Base-by-base conservation (phyloP, 768 basidiomycete genomes). In the Panaeolus cyanescens region DNA sequence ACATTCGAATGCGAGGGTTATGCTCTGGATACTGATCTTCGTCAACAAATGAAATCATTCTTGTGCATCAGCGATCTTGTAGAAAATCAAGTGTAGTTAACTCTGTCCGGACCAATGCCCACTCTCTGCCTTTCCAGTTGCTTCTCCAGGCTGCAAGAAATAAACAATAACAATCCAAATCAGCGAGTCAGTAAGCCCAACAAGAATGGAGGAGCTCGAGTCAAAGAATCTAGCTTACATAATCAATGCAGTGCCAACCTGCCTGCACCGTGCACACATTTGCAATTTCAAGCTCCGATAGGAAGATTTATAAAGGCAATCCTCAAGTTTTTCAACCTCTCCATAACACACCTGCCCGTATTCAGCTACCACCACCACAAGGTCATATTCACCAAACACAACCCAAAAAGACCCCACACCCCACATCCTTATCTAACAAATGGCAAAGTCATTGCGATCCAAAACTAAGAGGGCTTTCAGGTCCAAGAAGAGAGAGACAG, bases 381-480 rank as follows among this genome's bases (percentile, higher is more conserved):
- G 45, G 28, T 33, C 17, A 31, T 42, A 17, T 12, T 9, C 62
- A 32, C 20, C 59, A 32, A 33, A 32, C 32, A 20, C 33, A 12
- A n/a, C 55, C 56, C 22, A 25, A 7, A 28, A 50, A n/a, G 7
- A 8, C 22, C 10, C 25, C 54, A 54, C 54, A 56, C 54, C 22
- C 20, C 20, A 12, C 36, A 32, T 32, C 32, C 40, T 13, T 13
- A 62, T 54, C 31, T 40, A 25, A 31, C 54, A 64, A 30, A 93
- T 95, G 92, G 92, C 90, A 40, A 95, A 95, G 80, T 93, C 91
- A 42, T 82, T 85, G 37, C 80, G 93, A 69, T 92, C 91, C 6
- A 95, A 95, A 76, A 81, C 84, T 54, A 95, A 94, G 71, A 89
- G 93, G 31, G 76, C 83, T 13, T 91, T 85, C 74, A 89, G 92